phyloP scores from a whole-genome alignment of 2,329 filamentous ascomycete species.

The Nemania diffusa region DNA sequence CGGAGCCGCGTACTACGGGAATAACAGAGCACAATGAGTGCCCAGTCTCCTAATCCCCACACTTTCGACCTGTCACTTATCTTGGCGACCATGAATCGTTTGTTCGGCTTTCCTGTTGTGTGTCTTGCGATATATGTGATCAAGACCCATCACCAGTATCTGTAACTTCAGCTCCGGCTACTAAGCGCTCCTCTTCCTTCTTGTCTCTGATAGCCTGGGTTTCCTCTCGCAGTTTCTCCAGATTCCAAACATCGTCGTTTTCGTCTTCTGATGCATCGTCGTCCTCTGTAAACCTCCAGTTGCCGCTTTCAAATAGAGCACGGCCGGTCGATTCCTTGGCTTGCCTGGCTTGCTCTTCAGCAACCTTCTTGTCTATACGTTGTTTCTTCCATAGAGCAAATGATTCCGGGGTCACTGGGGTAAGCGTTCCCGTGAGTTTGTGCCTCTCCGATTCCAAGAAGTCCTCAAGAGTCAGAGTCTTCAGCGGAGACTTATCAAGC shows the following conservation, averaged over 20 bases:
- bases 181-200: conserved; percentile 80
- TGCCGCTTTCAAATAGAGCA: conserved; percentile 95
- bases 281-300: conserved; percentile 79
- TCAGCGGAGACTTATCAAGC: conserved; percentile 93
- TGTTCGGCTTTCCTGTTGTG: conserved; percentile 22
- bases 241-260: conserved; percentile 73
- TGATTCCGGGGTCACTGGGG: conserved; percentile 89
- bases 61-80: conserved; percentile 38
- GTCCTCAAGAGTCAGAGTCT: conserved; percentile 94
- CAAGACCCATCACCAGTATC: conserved; percentile 54
- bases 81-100: conserved; percentile 13
- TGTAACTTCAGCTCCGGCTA: conserved; percentile 48
- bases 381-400: conserved; percentile 99
- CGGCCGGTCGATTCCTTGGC: conserved; percentile 96
- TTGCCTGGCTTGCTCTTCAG: conserved; percentile 87
- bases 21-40: conserved; percentile 20
- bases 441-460: conserved; percentile 96
- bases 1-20: conserved; percentile 24
- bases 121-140: conserved; percentile 6
- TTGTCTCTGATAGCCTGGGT: conserved; percentile 79
- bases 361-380: conserved; percentile 92
- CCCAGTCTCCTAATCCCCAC: conserved; percentile 19
- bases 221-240: conserved; percentile 84
- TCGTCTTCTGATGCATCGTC: conserved; percentile 70
- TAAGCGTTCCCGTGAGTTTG: conserved; percentile 90